Evolutionary conservation across 768 basidiomycete genomes (phyloP).

Genomic region (Pisolithus orientalis): DNA sequence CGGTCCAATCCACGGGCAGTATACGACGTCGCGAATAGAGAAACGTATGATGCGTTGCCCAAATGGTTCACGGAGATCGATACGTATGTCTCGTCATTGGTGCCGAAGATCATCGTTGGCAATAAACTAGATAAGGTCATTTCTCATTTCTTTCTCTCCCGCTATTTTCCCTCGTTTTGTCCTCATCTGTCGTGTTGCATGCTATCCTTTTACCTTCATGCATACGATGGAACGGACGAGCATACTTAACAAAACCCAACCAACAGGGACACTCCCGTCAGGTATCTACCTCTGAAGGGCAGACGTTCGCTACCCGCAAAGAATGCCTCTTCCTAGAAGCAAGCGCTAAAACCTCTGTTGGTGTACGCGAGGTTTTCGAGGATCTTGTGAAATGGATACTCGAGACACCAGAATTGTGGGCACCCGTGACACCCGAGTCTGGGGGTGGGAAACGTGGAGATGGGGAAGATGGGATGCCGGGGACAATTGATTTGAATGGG

Average conservation of each 20-base stretch:
- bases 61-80: constrained; percentile 91
- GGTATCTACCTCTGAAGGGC: constrained; percentile 72
- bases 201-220: too few species aligned
- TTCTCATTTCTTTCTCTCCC: neutral
- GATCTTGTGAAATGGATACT: constrained; percentile 79
- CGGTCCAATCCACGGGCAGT: too few species aligned
- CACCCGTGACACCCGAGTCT: constrained; percentile 18
- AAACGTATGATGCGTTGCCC: constrained; percentile 91
- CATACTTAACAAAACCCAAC: neutral
- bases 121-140: constrained; percentile 37
- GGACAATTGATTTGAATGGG: constrained; percentile 28
- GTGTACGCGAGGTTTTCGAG: neutral
- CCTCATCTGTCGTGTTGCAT: too few species aligned
- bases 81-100: constrained; percentile 79
- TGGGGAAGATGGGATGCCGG: constrained; percentile 33
- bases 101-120: constrained; percentile 93
- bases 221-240: neutral
- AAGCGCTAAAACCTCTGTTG: too few species aligned
- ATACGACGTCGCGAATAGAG: constrained; percentile 59
- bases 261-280: constrained; percentile 83
- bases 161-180: too few species aligned
- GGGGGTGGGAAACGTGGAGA: constrained; percentile 6
- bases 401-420: constrained; percentile 80
- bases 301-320: constrained; percentile 75
- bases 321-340: constrained; percentile 57